Base-by-base conservation (phyloP, 1,139 yeast species). In the Protomyces gravidus region DNA sequence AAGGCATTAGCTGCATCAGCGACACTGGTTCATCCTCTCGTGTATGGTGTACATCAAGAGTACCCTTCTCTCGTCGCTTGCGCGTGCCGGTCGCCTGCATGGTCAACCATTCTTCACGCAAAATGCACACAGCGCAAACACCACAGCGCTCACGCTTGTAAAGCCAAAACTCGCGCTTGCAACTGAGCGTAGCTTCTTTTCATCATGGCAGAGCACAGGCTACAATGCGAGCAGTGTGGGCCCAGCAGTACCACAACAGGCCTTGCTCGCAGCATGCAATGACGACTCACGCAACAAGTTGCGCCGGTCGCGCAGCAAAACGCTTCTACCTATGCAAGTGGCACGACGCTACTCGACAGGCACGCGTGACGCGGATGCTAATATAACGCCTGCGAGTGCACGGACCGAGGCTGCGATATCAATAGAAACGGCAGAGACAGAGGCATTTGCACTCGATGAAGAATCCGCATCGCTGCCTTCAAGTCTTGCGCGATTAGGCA, bases 301-400 rank as follows among this genome's bases (percentile, higher is more conserved):
- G 26, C 50, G 39, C 27, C 26, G 15, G 4, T 45, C 50, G 51
- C 45, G 48, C 21, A 30, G 46, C 4, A 49, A 32, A n/a, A 13
- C 45, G 15, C 46, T 49, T 2, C 33, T 53, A 39, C 58, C 47
- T 15, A 32, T 15, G 58, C 58, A 13, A 40, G 58, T 26, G 27
- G 33, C 42, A 3, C 50, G 58, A 19, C 58, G 58, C 11, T 53
- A 53, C 17, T 53, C 58, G n/a, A 53, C 58, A 2, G 58, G 58
- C 11, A 46, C 58, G 3, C 17, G 42, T 15, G 42, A 36, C 11
- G 42, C 11, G 11, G 42, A 36, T 11, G n/a, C 15, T 30, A n/a
- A n/a, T n/a, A n/a, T n/a, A n/a, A n/a, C n/a, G n/a, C n/a, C n/a
- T n/a, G n/a, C n/a, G n/a, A 28, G 32, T 13, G 2, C 32, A 28